Base-by-base conservation (phyloP, 345 rosid genomes). In the Murraya paniculata region DNA sequence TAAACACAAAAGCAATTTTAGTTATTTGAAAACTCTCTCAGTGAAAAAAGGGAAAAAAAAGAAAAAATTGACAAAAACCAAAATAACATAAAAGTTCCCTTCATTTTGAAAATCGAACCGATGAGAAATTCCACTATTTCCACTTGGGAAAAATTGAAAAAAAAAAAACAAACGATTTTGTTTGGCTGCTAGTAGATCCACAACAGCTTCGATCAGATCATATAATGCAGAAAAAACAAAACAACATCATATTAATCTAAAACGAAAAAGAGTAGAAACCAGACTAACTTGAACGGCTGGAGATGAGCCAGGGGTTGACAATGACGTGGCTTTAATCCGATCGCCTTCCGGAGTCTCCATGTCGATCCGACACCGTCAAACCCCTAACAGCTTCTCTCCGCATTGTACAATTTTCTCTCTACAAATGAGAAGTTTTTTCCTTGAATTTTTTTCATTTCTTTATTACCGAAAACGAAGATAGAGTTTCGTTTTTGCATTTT, bases 301-400 rank as follows among this genome's bases (percentile, higher is more conserved):
- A n/a, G 84, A 70, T 1, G 64, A 55, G 6, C 77, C 65, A 4
- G 75, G 64, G 0, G 71, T 69, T 7, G 83, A 70, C 25, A 72
- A 62, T 10, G 79, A 30, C 33, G 48, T 7, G 48, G 58, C 25
- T 4, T 31, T 19, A 56, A 66, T 77, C 24, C 36, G 74, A 73
- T 77, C 72, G 27, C 59, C 55, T 38, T 74, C 59, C 55, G 81
- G 84, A 38, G 84, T 77, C 36, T 68, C 84, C 79, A 77, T 81
- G 6, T 13, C 27, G 27, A 62, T 62, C 33, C 27, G 25, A 38
- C 28, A 14, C 5, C 1, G 7, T 48, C 56, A 13, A 76, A 55
- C 35, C 25, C 53, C 56, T n/a, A 53, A 18, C 25, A 9, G 9
- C 18, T 35, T 36, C 53, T 55, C 65, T 56, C 65, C n/a, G 35